These are phyloP conservation scores for Suillus tomentosus DNA, from an alignment of 768 basidiomycete species.

Conservation along the genomic window DNA sequence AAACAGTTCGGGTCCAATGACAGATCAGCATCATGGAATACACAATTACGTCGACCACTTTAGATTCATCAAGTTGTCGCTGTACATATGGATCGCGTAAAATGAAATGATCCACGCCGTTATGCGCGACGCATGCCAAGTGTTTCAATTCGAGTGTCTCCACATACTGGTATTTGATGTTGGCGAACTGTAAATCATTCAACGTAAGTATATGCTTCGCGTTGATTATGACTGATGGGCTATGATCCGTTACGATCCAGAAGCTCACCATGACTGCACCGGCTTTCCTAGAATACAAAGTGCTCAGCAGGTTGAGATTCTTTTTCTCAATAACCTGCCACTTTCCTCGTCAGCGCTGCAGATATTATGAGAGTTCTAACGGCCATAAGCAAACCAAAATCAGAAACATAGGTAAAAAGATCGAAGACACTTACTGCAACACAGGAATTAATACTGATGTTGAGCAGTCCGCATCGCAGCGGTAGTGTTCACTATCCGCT, in stretches of 20 bases:
- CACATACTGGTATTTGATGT: not conserved
- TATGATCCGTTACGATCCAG: not conserved
- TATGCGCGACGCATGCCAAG: not conserved
- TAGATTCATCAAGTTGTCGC: not conserved
- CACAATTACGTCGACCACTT: not conserved
- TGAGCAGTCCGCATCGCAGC: too few relatives aligned
- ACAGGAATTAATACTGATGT: too few relatives aligned
- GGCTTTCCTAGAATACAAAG: too few relatives aligned
- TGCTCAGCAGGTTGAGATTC: not conserved
- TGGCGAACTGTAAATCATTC: not conserved
- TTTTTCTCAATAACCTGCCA: not conserved
- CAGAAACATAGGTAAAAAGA: too few relatives aligned
- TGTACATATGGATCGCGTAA: not conserved
- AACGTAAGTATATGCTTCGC: conserved; percentile 22
- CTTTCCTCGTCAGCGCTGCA: not conserved
- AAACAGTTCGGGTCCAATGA: not conserved
- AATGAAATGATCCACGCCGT: not conserved
- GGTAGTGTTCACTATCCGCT: too few relatives aligned
- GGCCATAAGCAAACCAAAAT: too few relatives aligned
- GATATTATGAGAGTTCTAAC: not conserved
- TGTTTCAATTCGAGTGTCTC: not conserved
- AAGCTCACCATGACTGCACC: not conserved
- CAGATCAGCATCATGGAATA: not conserved
- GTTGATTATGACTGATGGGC: conserved; percentile 1
- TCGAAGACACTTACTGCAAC: too few relatives aligned